phyloP scores from a whole-genome alignment of 345 rosid genomes.

The Geranium brycei region DNA sequence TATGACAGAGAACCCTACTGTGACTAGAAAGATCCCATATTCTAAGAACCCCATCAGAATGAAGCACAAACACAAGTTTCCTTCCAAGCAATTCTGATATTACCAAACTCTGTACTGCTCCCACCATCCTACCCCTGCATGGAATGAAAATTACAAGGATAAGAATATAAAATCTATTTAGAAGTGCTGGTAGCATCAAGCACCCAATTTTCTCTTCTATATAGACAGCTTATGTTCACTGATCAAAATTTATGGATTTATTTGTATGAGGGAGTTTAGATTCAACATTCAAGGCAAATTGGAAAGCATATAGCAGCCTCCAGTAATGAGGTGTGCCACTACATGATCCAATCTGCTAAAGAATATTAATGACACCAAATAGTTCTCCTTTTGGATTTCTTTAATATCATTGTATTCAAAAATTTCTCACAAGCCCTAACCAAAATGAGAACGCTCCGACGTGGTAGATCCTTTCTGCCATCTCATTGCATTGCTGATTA shows the following conservation, averaged over 20 bases:
- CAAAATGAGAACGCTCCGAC: too few species aligned
- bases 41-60: slow-evolving; percentile 56
- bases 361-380: too few species aligned
- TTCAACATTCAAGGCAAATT: too few species aligned
- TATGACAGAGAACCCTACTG: slow-evolving; percentile 47
- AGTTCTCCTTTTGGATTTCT: too few species aligned
- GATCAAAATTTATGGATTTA: not conserved
- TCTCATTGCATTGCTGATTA: too few species aligned
- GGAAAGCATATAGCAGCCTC: too few species aligned
- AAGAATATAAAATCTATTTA: not conserved
- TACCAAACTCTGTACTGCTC: slow-evolving; percentile 52
- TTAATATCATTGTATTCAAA: too few species aligned
- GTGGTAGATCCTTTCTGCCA: too few species aligned
- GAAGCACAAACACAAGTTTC: slow-evolving; percentile 43
- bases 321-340: too few species aligned
- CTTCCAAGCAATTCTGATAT: slow-evolving; percentile 38
- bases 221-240: not conserved
- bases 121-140: slow-evolving; percentile 58
- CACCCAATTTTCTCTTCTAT: not conserved
- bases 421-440: too few species aligned
- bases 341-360: too few species aligned
- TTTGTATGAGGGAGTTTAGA: too few species aligned
- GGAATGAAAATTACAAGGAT: not conserved
- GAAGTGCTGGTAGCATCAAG: not conserved
- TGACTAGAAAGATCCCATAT: slow-evolving; percentile 52